Evolutionary conservation across 352 stramenopile species (phyloP).

Genomic region (Pythium coloratum): DNA sequence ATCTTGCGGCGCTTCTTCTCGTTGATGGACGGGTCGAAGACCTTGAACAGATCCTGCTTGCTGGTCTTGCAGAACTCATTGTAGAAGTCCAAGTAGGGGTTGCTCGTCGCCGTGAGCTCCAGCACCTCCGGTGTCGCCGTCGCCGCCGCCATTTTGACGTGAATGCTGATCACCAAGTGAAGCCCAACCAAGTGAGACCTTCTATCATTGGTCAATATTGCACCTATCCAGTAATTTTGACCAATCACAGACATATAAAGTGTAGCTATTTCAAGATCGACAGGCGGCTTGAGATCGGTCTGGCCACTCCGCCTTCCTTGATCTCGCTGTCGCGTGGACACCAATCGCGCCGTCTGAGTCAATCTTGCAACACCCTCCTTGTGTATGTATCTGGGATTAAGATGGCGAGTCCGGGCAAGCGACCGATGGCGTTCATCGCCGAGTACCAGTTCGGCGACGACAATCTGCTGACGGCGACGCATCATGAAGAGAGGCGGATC

Average conservation of each 20-base stretch:
- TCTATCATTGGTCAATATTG: not conserved
- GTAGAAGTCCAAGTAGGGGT: constrained; percentile 85
- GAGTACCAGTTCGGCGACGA: constrained; percentile 70
- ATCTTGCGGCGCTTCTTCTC: constrained; percentile 68
- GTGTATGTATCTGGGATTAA: not conserved
- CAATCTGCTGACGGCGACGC: constrained; percentile 56
- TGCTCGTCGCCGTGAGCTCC: constrained; percentile 62
- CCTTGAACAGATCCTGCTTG: constrained; percentile 53
- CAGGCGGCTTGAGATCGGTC: not conserved
- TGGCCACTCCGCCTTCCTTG: not conserved
- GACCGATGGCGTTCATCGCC: constrained; percentile 49
- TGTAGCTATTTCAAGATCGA: constrained; percentile 21
- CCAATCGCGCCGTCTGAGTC: not conserved
- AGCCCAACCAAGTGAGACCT: not conserved
- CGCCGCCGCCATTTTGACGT: constrained; percentile 9
- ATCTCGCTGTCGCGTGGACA: not conserved
- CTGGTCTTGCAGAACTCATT: constrained; percentile 57
- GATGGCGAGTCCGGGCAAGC: constrained; percentile 51
- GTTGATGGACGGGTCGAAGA: constrained; percentile 74
- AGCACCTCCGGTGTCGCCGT: constrained; percentile 30
- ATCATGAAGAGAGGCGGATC: constrained; percentile 46
- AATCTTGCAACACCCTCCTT: not conserved
- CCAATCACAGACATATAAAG: constrained; percentile 1
- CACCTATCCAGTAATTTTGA: not conserved
- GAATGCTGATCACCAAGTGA: not conserved